These are phyloP conservation scores for Kokia cookei DNA, from an alignment of 441 rosid genomes.

Conservation along the genomic window DNA sequence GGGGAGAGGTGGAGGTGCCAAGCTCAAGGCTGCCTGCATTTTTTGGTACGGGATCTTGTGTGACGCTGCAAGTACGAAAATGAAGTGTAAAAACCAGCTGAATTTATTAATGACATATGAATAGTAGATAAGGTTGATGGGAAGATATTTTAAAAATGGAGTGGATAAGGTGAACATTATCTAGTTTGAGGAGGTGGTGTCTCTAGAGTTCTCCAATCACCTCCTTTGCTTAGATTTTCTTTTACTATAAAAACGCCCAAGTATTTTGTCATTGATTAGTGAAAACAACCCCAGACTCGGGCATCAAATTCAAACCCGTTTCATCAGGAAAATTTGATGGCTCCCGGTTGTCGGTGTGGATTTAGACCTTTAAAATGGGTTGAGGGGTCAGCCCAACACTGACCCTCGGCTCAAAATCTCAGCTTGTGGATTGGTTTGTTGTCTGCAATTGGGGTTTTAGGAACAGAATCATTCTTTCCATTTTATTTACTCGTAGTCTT, in stretches of 20 bases:
- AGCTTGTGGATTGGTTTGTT: no score
- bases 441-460: no score
- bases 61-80: background rate
- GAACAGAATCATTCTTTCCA: no score
- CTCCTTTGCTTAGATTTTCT: background rate
- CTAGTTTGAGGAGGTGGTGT: background rate
- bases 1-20: conserved; percentile 19
- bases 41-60: background rate
- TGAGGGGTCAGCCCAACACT: no score
- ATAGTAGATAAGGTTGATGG: conserved; percentile 21
- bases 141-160: background rate
- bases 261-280: background rate
- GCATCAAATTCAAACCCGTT: no score
- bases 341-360: no score
- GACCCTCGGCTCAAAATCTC: no score
- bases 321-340: no score
- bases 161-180: conserved; percentile 23
- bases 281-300: background rate
- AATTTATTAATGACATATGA: background rate
- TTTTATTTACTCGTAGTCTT: no score
- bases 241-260: background rate
- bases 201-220: background rate
- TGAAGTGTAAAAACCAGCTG: background rate
- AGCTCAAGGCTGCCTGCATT: conserved; percentile 35
- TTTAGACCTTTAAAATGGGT: no score